These are phyloP conservation scores for Pezicula radicicola DNA, from an alignment of 2,329 filamentous ascomycete species.

Conservation along the genomic window DNA sequence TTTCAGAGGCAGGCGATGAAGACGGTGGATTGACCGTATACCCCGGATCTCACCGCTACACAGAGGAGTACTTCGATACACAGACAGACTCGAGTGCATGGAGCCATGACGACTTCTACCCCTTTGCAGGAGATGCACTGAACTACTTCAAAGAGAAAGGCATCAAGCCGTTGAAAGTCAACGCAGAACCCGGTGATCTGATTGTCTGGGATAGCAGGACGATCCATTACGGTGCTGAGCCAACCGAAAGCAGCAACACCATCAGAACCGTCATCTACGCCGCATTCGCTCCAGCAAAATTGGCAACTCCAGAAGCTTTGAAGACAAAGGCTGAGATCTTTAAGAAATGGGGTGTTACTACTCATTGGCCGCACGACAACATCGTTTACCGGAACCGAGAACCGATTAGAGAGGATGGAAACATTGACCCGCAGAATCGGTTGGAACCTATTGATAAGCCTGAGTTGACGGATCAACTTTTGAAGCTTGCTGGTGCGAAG, in stretches of 20 bases:
- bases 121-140: conserved; percentile 28
- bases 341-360: conserved; percentile 21
- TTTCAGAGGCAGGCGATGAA: conserved; percentile 30
- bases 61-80: conserved; percentile 30
- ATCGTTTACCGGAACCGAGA: conserved; percentile 10
- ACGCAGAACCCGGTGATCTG: conserved; percentile 32
- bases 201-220: conserved; percentile 36
- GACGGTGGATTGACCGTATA: conserved; percentile 36
- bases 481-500: conserved; percentile 27
- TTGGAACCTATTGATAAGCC: conserved; percentile 22
- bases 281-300: conserved; percentile 31
- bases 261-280: conserved; percentile 28
- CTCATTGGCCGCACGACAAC: conserved; percentile 31
- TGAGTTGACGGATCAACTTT: conserved; percentile 20
- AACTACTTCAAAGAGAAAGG: conserved; percentile 30
- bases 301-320: conserved; percentile 26
- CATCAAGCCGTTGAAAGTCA: conserved; percentile 29
- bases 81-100: conserved; percentile 31
- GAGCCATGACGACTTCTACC: conserved; percentile 23
- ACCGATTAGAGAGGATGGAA: conserved; percentile 18
- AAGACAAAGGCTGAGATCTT: conserved; percentile 24
- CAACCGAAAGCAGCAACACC: conserved; percentile 17
- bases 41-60: conserved; percentile 26
- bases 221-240: conserved; percentile 33
- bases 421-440: conserved; percentile 18